Evolutionary conservation across 352 stramenopile species (phyloP), one percentile per base, ranked within the genome.

Genomic region (Globisporangium takayamanum): DNA sequence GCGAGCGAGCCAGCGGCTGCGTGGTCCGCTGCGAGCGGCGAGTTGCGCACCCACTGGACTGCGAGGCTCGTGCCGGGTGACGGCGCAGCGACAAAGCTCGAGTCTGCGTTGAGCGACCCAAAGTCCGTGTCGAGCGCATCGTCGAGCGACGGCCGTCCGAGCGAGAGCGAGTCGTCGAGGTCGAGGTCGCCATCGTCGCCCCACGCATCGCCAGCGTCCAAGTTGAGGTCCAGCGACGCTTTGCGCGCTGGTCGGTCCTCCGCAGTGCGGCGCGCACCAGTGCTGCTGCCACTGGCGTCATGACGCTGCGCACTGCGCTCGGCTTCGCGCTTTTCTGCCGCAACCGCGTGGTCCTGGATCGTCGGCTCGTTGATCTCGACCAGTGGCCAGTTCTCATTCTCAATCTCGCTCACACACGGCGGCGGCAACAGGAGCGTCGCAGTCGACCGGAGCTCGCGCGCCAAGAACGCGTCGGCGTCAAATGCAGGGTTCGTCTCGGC

Each of bases 311-410:
- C 59, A 58, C 73, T 89, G 63, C 82, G 80, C 54, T 92, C 82
- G 2, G 76, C 78, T 67, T 92, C 82, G 28, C 78, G 80, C 62
- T 90, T 89, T 62, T 94, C 84, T 5, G 84, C 84, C 10, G 84
- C 84, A 62, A 85, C 71, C 11, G 80, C 84, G 62, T 94, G 84
- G 53, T 94, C 84, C 64, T 89, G 75, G 50, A 94, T 92, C 8
- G 84, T 92, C 7, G 84, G 84, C 65, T 94, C 84, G 58, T 92
- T 94, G 53, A 99, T 96, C 70, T 97, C 90, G n/a, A 99, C 78
- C 33, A 98, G 90, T 20, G 97, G 96, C 97, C 97, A 99, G 73
- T 99, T 99, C 50, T 98, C 92, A 60, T 89, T 94, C 64, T 96
- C 79, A 15, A 98, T 66, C 50, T 84, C 70, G 63, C 78, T 89